phyloP scores from a whole-genome alignment of 2,329 filamentous ascomycete genomes.

The Colletotrichum somersetense region DNA sequence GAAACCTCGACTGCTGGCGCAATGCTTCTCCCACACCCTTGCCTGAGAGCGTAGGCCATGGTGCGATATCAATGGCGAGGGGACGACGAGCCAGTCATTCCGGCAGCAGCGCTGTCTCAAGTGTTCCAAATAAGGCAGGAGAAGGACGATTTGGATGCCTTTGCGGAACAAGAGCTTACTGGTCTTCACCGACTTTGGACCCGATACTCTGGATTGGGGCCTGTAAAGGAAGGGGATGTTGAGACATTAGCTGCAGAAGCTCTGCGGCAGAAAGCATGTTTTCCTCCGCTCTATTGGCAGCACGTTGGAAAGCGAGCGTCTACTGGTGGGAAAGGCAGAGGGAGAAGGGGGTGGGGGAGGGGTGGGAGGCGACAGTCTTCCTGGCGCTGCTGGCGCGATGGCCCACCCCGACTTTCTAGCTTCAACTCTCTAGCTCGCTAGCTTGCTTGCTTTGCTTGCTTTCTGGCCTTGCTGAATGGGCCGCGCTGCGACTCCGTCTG shows the following conservation, averaged over 20 bases:
- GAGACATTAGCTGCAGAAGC: slow-evolving; percentile 23
- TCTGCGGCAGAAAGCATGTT: slow-evolving; percentile 13
- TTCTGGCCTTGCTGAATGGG: not conserved
- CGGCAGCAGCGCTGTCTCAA: slow-evolving; percentile 12
- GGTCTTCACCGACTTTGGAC: slow-evolving; percentile 39
- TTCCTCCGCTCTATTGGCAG: slow-evolving; percentile 10
- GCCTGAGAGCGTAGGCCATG: slow-evolving; percentile 1
- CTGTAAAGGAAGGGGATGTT: slow-evolving; percentile 29
- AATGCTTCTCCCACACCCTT: slow-evolving; percentile 5
- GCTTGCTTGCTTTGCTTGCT: slow-evolving; percentile 7
- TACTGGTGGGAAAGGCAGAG: slow-evolving; percentile 36
- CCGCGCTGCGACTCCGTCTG: slow-evolving; percentile 3
- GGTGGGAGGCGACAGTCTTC: slow-evolving; percentile 3
- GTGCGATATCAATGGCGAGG: slow-evolving; percentile 8
- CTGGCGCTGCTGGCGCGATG: slow-evolving; percentile 12
- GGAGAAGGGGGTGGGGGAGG: not conserved
- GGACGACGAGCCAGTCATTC: slow-evolving; percentile 11
- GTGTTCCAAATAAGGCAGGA: slow-evolving; percentile 36
- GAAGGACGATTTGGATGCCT: slow-evolving; percentile 23
- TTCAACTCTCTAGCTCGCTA: not conserved
- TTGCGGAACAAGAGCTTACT: slow-evolving; percentile 18
- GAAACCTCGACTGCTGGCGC: slow-evolving; percentile 29
- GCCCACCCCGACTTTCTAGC: slow-evolving; percentile 5
- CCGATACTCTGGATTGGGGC: slow-evolving; percentile 34
- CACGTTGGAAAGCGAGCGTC: not conserved